Base-by-base conservation (phyloP, 768 basidiomycete genomes). In the Amanita jacksonii region DNA sequence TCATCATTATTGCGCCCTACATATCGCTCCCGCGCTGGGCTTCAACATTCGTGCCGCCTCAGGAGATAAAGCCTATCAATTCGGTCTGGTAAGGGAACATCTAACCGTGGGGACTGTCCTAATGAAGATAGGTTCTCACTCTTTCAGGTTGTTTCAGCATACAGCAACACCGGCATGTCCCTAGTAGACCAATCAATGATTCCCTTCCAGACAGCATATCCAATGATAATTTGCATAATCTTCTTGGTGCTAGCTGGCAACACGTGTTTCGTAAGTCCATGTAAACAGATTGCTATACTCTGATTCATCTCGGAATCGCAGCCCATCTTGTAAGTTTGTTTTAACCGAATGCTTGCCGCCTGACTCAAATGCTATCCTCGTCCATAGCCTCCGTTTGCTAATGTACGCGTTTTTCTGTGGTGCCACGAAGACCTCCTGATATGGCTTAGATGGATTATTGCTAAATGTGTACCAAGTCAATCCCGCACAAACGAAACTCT, bases 141-240 rank as follows among this genome's bases (percentile, higher is more conserved):
- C 6, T 97, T 90, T 55, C 89, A 94, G 57, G 74, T 81, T 18
- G 73, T 86, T 19, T 92, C 92, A 0, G 74, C 90, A 1, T 96
- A 87, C 57, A 87, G 85, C 22, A 96, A 96, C 54, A 81, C 85
- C 1, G 93, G 93, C 18, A 79, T 77, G 62, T 91, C 88, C 10
- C 71, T 94, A 5, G 81, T 82, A 10, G 94, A 99, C 60, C 69
- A 76, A 49, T 93, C 88, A 9, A 89, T 99, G 90, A 41, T 94
- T 3, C 92, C 91, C 0, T 97, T 96, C 61, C 87, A 91, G 56
- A 68, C 56, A 16, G 92, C 90, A 13, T 91, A 89, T 55, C 74
- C 79, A 2, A 81, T 90, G 81, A 77, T 90, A 45, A 38, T 87
- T 22, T 57, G 78, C 41, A 65, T 91, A 71, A 68, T 78, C 0